Base-by-base conservation (phyloP, 106 monocot species). In the Allium sativum region DNA sequence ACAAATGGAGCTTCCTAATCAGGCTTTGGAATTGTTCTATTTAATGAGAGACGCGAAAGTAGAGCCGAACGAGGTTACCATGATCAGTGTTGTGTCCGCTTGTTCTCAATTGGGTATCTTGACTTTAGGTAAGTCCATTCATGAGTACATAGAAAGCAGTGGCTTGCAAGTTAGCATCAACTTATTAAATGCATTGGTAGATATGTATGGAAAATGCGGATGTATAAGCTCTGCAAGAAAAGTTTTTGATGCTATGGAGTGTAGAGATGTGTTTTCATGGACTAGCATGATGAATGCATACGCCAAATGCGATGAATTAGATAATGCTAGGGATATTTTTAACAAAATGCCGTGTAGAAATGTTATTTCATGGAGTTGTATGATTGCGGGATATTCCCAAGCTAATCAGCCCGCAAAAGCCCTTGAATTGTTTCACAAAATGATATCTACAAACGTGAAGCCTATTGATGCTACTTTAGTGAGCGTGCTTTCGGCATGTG, bases 181-280 rank as follows among this genome's bases (percentile, higher is more conserved):
- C 69, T 55, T 91, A 62, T 41, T 65, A 31, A 86, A 86, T 66
- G 74, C 90, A 0, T 66, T 91, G 66, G 57, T 86, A 9, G 90
- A 83, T 67, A 83, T 83, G 86, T 91, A 80, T 66, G 77, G 77
- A 13, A 91, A 91, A 54, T 82, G 75, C 54, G 80, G 85, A 11
- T 86, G 75, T 58, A 54, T 86, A 8, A 56, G 20, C 9, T 61
- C 64, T 18, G 82, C 85, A 14, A 74, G 61, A 54, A 55, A 67
- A 64, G 56, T 90, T n/a, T 90, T 90, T 55, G 70, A 85, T 55
- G 42, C 41, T 0, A 79, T 85, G 48, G 58, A 21, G 15, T 20
- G 10, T n/a, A 82, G 65, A 67, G 90, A 91, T 71, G 80, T 80
- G 9, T 85, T 83, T 60, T 82, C 90, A 3, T 86, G 80, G 85